Base-by-base conservation (phyloP, 495 filamentous ascomycete genomes). In the Articulospora tetracladia region DNA sequence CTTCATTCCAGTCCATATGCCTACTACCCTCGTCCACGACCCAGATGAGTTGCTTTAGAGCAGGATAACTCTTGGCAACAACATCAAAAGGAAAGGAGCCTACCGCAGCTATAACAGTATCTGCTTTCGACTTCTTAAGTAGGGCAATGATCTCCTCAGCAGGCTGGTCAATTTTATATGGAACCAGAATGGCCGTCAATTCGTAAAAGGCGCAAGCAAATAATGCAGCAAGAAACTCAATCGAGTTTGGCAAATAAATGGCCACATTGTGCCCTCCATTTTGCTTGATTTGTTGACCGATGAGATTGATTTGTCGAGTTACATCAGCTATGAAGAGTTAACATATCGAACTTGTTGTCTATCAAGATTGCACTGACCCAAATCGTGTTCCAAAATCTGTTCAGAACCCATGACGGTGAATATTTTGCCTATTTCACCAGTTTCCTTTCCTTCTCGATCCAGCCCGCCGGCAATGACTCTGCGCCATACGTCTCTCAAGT, bases 401-500 rank as follows among this genome's bases (percentile, higher is more conserved):
- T 91, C 83, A 58, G 79, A 86, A 20, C 95, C 94, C 23, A 90
- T 74, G 19, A 96, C 85, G 0, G 90, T 96, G 47, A 92, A 73
- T 53, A 99, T 84, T 68, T 85, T 89, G 49, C 91, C 90, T 64
- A 82, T 83, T 51, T 83, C 78, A 46, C 83, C 81, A n/a, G 82
- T 76, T 34, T 74, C 64, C 22, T 78, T 73, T 15, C 85, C 84
- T 32, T 86, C 83, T 23, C 80, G 78, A 54, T 87, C 82, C 26
- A 81, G 71, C 3, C 77, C 74, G 39, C 90, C 90, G 41, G 79
- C 79, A 17, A 88, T 74, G 41, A 88, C 90, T 68, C 85, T 78
- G 57, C 86, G 86, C 94, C 94, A 99, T 49, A 99, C 79, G 71
- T 99, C 94, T 49, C 94, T 83, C 58, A 99, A 77, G 63, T 99